Percentiles rank a stretch among this genome's conserved stretches.
These are phyloP conservation scores for Coniochaeta ligniaria DNA, from an alignment of 2,329 filamentous ascomycete species.

Conservation along the genomic window DNA sequence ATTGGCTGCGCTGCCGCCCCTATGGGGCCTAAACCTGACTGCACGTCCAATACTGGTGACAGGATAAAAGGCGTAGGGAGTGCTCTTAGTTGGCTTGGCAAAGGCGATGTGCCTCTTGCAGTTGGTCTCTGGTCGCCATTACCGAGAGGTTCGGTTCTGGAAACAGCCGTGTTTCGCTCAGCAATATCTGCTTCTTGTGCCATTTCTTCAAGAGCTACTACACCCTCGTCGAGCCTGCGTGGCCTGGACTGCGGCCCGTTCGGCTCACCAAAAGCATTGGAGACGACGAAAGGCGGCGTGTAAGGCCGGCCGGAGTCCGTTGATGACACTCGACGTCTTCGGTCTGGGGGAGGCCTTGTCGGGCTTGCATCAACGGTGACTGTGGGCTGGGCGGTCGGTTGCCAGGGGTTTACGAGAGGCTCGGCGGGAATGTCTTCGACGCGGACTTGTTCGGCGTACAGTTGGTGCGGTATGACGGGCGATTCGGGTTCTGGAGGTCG, in stretches of 20 bases:
- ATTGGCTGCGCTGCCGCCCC: neutral
- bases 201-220: neutral
- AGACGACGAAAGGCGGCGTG: neutral
- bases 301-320: neutral
- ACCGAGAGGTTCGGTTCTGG: neutral
- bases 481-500: neutral
- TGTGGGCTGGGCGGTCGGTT: neutral
- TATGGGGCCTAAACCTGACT: neutral
- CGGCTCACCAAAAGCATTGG: constrained; percentile 1
- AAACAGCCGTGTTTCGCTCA: neutral
- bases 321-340: neutral
- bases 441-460: constrained; percentile 1
- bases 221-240: neutral
- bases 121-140: neutral
- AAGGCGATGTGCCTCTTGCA: neutral
- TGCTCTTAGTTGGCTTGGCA: neutral
- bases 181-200: neutral
- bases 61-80: neutral
- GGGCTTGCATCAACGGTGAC: neutral
- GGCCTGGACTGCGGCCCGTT: neutral
- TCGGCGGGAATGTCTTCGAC: constrained; percentile 6
- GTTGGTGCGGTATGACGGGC: neutral
- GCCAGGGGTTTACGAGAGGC: constrained; percentile 8
- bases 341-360: neutral
- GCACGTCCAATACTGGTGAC: neutral